Base-by-base conservation (phyloP, 148 eudicot species). In the Fagopyrum esculentum region DNA sequence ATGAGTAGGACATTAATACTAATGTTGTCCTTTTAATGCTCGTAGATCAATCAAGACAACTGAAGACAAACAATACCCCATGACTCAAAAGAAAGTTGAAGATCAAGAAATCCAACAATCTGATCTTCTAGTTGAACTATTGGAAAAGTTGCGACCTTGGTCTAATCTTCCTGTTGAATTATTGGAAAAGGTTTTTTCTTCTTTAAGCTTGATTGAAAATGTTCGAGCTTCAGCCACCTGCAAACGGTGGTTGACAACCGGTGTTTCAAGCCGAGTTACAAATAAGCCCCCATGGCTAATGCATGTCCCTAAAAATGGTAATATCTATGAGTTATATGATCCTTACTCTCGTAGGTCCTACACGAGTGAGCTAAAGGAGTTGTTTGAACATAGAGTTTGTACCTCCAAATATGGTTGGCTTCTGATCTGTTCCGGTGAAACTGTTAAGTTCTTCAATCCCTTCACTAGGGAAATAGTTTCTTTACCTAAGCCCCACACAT, bases 151-250 rank as follows among this genome's bases (percentile, higher is more conserved):
- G 44, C 76, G 74, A 12, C 74, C 83, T 9, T 83, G 88, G 86
- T 78, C 82, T 17, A 86, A 86, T 73, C 87, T 91, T 61, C 96
- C 93, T 4, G 80, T 76, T 9, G 93, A 91, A 75, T 85, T 91
- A n/a, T 76, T 91, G 73, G 89, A 89, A 77, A 45, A 79, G 45
- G 81, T 91, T 72, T 76, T 91, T 40, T 89, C 88, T 17, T 84
- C 40, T 48, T 78, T 91, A 77, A 78, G 84, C 26, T 81, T 89
- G 48, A 84, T 79, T 57, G 96, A 89, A 30, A 91, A 89, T 59
- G 79, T 91, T 4, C 86, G 87, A 6, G 75, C 86, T 64, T 91
- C 96, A 59, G 82, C 88, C 73, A 93, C 89, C 46, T 91, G 96
- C 84, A 87, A 85, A 71, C 64, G 79, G 45, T 91, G 96, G 96